phyloP scores from a whole-genome alignment of 768 basidiomycete genomes.

The Tylopilus sp. region DNA sequence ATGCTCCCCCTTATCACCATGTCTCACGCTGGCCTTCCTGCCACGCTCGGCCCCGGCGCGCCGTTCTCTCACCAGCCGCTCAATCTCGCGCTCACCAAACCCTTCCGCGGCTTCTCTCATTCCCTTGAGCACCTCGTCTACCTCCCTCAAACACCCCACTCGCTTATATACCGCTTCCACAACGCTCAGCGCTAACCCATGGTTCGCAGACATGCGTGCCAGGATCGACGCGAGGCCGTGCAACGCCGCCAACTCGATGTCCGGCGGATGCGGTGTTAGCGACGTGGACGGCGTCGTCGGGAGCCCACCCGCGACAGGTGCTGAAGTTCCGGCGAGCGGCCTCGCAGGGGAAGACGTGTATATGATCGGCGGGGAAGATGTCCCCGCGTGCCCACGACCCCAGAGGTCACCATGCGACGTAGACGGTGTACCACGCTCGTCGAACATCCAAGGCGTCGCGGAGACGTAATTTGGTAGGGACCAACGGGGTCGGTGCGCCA shows the following conservation, averaged over 20 bases:
- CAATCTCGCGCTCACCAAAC: conserved; percentile 17
- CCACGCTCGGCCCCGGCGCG: no score
- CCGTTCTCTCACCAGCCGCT: not conserved
- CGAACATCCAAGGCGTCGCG: conserved; percentile 1
- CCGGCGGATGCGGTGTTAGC: conserved; percentile 8
- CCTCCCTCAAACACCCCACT: conserved; percentile 33
- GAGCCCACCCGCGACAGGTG: not conserved
- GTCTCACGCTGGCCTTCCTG: no score
- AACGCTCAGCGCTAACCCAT: conserved; percentile 40
- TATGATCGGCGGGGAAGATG: not conserved
- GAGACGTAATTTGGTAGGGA: conserved; percentile 15
- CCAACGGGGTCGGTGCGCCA: conserved; percentile 8
- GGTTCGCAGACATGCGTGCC: conserved; percentile 41
- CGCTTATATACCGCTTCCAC: conserved; percentile 37
- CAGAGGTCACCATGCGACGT: not conserved
- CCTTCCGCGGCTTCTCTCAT: conserved; percentile 39
- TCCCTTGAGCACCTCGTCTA: conserved; percentile 36
- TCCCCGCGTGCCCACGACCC: not conserved
- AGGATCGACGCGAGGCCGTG: conserved; percentile 34
- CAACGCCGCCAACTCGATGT: conserved; percentile 12
- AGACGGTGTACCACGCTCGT: not conserved
- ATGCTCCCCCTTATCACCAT: not conserved
- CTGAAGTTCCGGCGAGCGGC: not conserved
- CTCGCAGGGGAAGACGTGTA: conserved; percentile 9
- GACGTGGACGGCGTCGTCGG: not conserved